A percentile compares a stretch with the other conserved stretches of the same genome.
These are phyloP conservation scores for Endocladia muricata DNA, from an alignment of 31 red algal species.

Conservation along the genomic window DNA sequence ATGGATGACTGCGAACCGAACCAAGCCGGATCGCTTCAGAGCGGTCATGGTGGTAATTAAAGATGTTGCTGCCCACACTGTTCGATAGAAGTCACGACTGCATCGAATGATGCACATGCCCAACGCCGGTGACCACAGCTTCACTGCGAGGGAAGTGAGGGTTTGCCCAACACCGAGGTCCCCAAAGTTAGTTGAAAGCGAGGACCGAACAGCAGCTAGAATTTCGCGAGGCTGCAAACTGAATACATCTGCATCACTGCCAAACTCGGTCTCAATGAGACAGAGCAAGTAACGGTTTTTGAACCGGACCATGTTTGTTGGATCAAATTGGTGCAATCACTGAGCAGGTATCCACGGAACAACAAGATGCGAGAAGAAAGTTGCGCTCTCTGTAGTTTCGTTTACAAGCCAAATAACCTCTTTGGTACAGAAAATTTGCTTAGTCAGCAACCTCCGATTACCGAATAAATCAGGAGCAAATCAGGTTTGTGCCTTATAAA, in stretches of 20 bases:
- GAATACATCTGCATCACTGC: conserved; percentile 12
- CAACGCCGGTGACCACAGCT: conserved; percentile 51
- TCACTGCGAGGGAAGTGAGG: conserved; percentile 41
- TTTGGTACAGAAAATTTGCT: too few species aligned
- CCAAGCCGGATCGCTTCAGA: background rate
- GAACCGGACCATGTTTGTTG: conserved; percentile 59
- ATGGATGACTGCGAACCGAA: conserved; percentile 39
- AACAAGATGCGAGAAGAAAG: too few species aligned
- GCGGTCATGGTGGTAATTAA: conserved; percentile 12
- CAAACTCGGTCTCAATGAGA: conserved; percentile 16
- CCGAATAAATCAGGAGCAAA: too few species aligned
- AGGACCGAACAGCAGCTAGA: conserved; percentile 23
- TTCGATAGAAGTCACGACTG: conserved; percentile 26
- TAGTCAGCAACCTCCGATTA: too few species aligned
- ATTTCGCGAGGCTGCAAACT: conserved; percentile 18
- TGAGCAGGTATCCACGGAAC: too few species aligned
- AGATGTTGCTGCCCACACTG: conserved; percentile 21
- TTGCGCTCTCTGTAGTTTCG: too few species aligned
- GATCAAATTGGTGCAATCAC: background rate
- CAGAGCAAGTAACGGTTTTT: conserved; percentile 61
- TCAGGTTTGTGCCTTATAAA: too few species aligned
- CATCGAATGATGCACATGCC: conserved; percentile 39
- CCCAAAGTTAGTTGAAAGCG: conserved; percentile 47
- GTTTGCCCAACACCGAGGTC: conserved; percentile 47
- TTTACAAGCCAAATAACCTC: too few species aligned